Evolutionary conservation across 306 rosid species (phyloP).

Genomic region (Ormosia semicastrata): DNA sequence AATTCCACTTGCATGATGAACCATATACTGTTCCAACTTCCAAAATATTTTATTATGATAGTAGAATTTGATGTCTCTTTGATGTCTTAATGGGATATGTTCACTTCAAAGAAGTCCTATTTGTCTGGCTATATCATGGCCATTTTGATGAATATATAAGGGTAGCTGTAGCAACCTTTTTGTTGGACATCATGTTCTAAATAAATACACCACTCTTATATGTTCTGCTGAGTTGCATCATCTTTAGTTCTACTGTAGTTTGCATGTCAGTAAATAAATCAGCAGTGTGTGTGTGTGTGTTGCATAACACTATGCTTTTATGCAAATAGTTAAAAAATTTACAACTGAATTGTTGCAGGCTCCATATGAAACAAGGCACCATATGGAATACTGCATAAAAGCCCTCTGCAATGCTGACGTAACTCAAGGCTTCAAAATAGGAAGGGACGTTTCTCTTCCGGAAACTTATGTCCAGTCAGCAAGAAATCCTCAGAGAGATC

Average conservation of each 20-base stretch:
- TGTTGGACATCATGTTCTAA: conserved; percentile 5
- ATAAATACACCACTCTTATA: not conserved
- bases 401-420: conserved; percentile 95
- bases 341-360: conserved; percentile 51
- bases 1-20: conserved; percentile 21
- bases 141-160: not conserved
- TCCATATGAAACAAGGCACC: conserved; percentile 96
- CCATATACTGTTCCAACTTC: not conserved
- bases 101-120: not conserved
- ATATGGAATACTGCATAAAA: conserved; percentile 91
- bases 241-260: conserved; percentile 18
- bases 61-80: conserved; percentile 11
- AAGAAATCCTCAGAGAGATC: conserved; percentile 73
- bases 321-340: not conserved
- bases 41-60: not conserved
- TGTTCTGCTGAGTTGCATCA: conserved; percentile 1
- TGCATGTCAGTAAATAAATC: not conserved
- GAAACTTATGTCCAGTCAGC: conserved; percentile 77
- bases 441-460: conserved; percentile 87
- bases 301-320: not conserved
- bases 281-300: not conserved
- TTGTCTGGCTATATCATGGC: not conserved
- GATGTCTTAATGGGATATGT: conserved; percentile 7
- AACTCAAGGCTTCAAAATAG: conserved; percentile 81
- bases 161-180: conserved; percentile 4